phyloP scores from a whole-genome alignment of 805 yeast genomes.

The Saccharomycodes ludwigii region DNA sequence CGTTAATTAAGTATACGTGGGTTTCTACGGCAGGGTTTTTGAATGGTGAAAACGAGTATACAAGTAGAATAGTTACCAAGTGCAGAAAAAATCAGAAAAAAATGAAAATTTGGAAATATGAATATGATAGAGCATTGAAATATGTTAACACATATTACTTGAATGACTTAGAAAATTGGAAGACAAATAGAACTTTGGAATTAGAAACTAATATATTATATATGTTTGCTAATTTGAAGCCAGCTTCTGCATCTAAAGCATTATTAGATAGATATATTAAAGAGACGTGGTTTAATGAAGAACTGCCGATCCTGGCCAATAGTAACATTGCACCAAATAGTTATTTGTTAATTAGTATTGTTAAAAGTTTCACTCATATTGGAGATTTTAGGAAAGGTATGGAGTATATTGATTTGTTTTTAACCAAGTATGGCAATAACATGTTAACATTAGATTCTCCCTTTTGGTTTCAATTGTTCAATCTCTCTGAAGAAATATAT shows the following conservation, averaged over 20 bases:
- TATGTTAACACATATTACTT: too few species aligned
- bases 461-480: too few species aligned
- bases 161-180: too few species aligned
- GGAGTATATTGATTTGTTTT: slow-evolving; percentile 11
- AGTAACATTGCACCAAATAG: slow-evolving; percentile 11
- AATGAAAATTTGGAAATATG: too few species aligned
- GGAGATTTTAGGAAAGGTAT: slow-evolving; percentile 10
- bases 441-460: slow-evolving; percentile 11
- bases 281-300: slow-evolving; percentile 12
- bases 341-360: slow-evolving; percentile 12
- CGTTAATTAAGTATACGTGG: slow-evolving; percentile 1
- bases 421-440: slow-evolving; percentile 12
- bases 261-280: slow-evolving; percentile 11
- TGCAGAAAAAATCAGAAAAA: too few species aligned
- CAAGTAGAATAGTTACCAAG: too few species aligned
- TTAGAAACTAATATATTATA: slow-evolving; percentile 16
- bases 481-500: slow-evolving; percentile 13
- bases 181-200: slow-evolving; percentile 5
- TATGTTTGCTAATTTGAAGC: slow-evolving; percentile 15
- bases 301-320: background rate
- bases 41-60: too few species aligned
- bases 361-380: slow-evolving; percentile 12
- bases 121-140: too few species aligned
- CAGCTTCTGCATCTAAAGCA: too few species aligned
- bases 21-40: too few species aligned